Evolutionary conservation across 2,329 filamentous ascomycete genomes (phyloP), one percentile per base, ranked within the genome.

Genomic region (Aspergillus japonicus): DNA sequence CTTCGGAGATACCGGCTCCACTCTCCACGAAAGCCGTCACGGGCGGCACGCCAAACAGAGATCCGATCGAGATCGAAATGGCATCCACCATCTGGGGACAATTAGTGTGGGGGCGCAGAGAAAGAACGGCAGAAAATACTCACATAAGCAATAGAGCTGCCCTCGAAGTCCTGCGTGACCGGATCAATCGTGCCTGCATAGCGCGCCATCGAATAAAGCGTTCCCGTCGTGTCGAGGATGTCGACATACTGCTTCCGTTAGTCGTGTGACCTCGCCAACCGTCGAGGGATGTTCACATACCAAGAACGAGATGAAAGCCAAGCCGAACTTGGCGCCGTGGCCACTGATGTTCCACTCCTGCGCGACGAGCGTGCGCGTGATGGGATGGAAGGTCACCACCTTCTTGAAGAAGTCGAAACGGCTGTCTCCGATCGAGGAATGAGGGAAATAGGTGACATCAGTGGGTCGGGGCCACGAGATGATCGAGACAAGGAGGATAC

Each of bases 1-100:
- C 92, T 75, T 96, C 92, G 0, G 90, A 90, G 64, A 96, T 96
- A 68, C 92, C 92, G 8, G 92, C 92, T 71, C 91, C 91, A n/a
- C 89, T 92, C 76, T 96, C 92, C 69, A 96, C 87, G 71, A 92
- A 96, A 10, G 91, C 91, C 0, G 91, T 96, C 4, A 96, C 90
- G 0, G 92, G 92, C 0, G 92, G 89, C 10, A 84, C 85, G 53
- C 92, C 92, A 52, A 96, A 82, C 1, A 96, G 80, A 5, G 90
- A 86, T 3, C 91, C 91, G 63, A 96, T 90, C 1, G 90, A 90
- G 67, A 96, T 92, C 67, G 84, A 83, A 44, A 93, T 77, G 0
- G 92, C 91, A 68, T 96, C 92, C 24, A 95, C 89, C 75, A 90
- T 74, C 70, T 73, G 85, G 5, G 2, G 10, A 23, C 7, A 21